phyloP scores from a whole-genome alignment of 768 basidiomycete genomes.

The Podaxis rugospora region DNA sequence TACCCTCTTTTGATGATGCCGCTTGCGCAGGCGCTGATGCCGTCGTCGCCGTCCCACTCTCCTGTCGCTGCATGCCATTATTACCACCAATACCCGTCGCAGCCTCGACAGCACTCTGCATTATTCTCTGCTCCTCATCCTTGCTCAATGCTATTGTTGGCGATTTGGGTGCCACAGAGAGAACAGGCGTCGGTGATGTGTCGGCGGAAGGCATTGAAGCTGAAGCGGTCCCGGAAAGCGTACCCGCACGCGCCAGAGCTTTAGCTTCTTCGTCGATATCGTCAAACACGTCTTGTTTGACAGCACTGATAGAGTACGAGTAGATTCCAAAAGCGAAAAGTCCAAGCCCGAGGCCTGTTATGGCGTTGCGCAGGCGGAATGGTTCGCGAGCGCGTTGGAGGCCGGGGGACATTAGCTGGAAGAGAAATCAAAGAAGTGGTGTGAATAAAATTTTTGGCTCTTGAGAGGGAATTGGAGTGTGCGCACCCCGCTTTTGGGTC shows the following conservation, averaged over 20 bases:
- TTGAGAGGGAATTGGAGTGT: neutral
- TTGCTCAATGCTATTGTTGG: neutral
- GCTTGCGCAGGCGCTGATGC: too few relatives aligned
- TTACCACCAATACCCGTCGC: neutral
- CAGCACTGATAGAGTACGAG: constrained; percentile 90
- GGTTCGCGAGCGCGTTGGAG: constrained; percentile 75
- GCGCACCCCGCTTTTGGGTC: constrained; percentile 47
- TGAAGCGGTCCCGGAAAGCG: constrained; percentile 5
- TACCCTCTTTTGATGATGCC: constrained; percentile 13
- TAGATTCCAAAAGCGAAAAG: constrained; percentile 81
- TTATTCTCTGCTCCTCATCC: constrained; percentile 4
- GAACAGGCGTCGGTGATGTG: neutral
- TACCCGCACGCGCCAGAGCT: constrained; percentile 30
- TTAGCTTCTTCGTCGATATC: constrained; percentile 79
- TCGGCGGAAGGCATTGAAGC: neutral
- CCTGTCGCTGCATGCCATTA: neutral
- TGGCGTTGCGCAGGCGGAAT: constrained; percentile 23
- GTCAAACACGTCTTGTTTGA: constrained; percentile 90
- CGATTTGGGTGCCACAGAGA: neutral
- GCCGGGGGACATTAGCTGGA: constrained; percentile 80
- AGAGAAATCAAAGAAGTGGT: neutral
- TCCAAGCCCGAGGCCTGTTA: constrained; percentile 70
- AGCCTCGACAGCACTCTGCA: constrained; percentile 6
- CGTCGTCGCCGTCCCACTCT: too few relatives aligned
- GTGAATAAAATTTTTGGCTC: neutral